phyloP scores from a whole-genome alignment of 2,329 filamentous ascomycete species.

The Celoporthe dispersa region DNA sequence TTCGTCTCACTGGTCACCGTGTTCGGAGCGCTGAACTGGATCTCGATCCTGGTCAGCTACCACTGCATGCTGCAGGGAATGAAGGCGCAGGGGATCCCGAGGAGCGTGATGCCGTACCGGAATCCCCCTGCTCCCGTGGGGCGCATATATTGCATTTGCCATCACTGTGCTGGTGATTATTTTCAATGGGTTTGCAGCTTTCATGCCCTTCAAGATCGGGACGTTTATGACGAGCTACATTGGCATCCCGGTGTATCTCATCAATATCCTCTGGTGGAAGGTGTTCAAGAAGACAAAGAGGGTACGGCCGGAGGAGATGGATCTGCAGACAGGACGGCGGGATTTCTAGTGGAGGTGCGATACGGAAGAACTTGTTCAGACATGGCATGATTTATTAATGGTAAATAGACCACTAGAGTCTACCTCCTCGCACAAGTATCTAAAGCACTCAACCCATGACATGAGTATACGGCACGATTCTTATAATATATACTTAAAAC shows the following conservation, averaged over 20 bases:
- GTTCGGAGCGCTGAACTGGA: conserved; percentile 49
- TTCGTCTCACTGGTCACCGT: conserved; percentile 48
- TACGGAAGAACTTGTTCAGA: too few species aligned
- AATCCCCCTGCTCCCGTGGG: conserved; percentile 45
- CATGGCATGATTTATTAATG: too few species aligned
- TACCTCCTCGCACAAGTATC: too few species aligned
- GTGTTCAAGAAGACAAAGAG: conserved; percentile 60
- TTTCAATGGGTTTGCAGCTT: conserved; percentile 54
- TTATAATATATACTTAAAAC: too few species aligned
- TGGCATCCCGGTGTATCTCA: conserved; percentile 47
- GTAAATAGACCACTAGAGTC: too few species aligned
- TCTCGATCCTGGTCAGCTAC: conserved; percentile 46
- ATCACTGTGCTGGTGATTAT: conserved; percentile 54
- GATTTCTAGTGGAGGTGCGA: background rate
- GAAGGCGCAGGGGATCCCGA: conserved; percentile 42
- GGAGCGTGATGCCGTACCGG: conserved; percentile 43
- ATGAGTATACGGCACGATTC: too few species aligned
- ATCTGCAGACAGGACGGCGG: conserved; percentile 44
- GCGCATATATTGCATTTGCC: conserved; percentile 42
- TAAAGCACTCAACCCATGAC: too few species aligned
- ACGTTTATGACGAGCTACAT: conserved; percentile 65
- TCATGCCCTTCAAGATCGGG: conserved; percentile 57
- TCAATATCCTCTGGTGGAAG: conserved; percentile 70
- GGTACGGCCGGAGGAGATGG: conserved; percentile 55
- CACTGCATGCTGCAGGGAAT: conserved; percentile 45